These are phyloP conservation scores for Filobasidium uniguttulatum DNA, from an alignment of 1,284 basidiomycete genomes.

Conservation along the genomic window DNA sequence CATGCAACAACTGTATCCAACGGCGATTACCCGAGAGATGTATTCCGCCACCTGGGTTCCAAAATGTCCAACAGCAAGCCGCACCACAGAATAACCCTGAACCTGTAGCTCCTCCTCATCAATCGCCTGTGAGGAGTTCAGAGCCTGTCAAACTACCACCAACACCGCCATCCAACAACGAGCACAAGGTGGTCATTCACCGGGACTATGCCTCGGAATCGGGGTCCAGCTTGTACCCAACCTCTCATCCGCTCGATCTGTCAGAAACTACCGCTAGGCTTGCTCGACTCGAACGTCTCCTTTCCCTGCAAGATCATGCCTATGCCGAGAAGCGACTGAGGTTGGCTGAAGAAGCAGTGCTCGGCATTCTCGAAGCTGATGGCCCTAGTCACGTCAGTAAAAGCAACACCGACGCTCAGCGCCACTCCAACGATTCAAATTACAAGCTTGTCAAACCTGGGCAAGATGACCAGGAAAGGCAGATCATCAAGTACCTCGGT, in stretches of 20 bases:
- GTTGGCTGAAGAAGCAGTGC: conserved; percentile 11
- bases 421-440: no score
- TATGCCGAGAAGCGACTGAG: conserved; percentile 11
- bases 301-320: conserved; percentile 11
- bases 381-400: not conserved
- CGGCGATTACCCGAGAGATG: conserved; percentile 11
- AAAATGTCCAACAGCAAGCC: conserved; percentile 1
- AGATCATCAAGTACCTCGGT: no score
- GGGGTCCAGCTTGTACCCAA: not conserved
- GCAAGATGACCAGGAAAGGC: no score
- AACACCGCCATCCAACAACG: not conserved
- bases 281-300: conserved; percentile 7
- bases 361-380: conserved; percentile 6
- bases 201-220: not conserved
- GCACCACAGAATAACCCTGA: not conserved
- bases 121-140: not conserved
- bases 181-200: not conserved
- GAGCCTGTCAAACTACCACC: not conserved
- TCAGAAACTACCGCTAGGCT: conserved; percentile 11
- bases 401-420: no score
- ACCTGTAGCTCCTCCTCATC: not conserved
- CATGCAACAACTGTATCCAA: conserved; percentile 12
- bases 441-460: no score
- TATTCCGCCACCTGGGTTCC: conserved; percentile 7
- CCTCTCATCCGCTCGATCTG: not conserved